phyloP scores from a whole-genome alignment of 2,329 filamentous ascomycete genomes.

The Bimuria novae-zelandiae region DNA sequence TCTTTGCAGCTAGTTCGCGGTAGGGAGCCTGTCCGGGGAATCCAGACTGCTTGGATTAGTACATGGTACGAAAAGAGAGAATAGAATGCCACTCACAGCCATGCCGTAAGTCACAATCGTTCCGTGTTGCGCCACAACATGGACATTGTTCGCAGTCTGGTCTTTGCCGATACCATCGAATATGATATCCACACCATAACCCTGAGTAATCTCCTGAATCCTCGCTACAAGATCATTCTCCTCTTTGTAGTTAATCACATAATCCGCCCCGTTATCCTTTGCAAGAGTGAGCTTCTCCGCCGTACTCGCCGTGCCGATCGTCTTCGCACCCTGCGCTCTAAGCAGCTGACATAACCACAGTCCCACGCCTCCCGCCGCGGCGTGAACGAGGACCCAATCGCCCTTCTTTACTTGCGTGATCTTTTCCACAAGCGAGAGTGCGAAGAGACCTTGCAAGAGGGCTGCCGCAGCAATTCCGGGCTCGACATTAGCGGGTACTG shows the following conservation, averaged over 20 bases:
- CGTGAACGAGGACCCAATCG: constrained; percentile 82
- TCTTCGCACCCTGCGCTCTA: constrained; percentile 70
- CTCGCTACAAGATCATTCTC: constrained; percentile 49
- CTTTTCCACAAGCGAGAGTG: constrained; percentile 77
- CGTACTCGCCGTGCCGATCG: constrained; percentile 79
- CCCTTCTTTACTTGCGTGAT: constrained; percentile 70
- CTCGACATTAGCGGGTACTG: constrained; percentile 66
- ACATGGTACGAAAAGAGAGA: not conserved
- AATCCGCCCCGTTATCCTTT: constrained; percentile 70
- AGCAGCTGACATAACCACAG: constrained; percentile 76
- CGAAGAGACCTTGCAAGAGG: constrained; percentile 79
- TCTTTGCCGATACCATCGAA: constrained; percentile 85
- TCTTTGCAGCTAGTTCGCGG: not conserved
- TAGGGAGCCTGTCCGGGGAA: not conserved
- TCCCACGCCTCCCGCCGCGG: constrained; percentile 79
- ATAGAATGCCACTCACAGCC: not conserved
- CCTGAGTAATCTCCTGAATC: constrained; percentile 65
- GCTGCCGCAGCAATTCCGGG: constrained; percentile 68
- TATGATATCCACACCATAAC: constrained; percentile 73
- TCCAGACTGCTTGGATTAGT: not conserved
- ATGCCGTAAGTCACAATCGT: not conserved
- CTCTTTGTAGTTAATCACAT: constrained; percentile 69
- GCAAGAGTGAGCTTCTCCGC: constrained; percentile 74
- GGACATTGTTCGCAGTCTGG: constrained; percentile 65
- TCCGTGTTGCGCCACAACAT: constrained; percentile 43